Conservation (phyloP, 768 basidiomycete genomes). For the Amyloporia xantha region DNA sequence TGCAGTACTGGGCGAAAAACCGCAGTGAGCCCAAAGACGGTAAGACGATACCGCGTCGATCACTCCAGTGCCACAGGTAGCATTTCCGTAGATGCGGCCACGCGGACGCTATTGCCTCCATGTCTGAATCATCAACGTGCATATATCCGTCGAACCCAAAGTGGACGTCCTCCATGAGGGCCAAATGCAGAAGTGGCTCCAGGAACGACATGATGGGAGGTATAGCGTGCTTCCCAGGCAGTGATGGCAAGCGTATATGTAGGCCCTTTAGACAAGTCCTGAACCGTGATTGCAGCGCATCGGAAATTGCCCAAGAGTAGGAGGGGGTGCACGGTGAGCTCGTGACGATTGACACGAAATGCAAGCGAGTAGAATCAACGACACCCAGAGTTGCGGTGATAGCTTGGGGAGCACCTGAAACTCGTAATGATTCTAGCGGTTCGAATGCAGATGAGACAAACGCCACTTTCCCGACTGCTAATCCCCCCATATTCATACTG, state of each 20-base stretch:
- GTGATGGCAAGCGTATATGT: neutral
- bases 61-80: constrained; percentile 1
- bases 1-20: neutral
- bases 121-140: neutral
- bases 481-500: neutral
- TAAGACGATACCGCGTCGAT: neutral
- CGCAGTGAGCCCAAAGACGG: neutral
- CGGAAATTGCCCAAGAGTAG: neutral
- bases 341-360: neutral
- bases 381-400: neutral
- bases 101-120: neutral
- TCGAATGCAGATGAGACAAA: neutral
- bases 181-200: neutral
- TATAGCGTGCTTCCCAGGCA: neutral
- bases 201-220: neutral
- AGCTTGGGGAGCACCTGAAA: neutral
- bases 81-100: neutral
- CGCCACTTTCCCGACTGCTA: neutral
- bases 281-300: neutral
- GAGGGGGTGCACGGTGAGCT: neutral
- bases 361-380: neutral
- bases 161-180: neutral
- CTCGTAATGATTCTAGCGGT: neutral
- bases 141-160: neutral
- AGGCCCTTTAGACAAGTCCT: neutral